These are phyloP conservation scores for Eutypa lata DNA, from an alignment of 2,329 filamentous ascomycete species.

Conservation along the genomic window DNA sequence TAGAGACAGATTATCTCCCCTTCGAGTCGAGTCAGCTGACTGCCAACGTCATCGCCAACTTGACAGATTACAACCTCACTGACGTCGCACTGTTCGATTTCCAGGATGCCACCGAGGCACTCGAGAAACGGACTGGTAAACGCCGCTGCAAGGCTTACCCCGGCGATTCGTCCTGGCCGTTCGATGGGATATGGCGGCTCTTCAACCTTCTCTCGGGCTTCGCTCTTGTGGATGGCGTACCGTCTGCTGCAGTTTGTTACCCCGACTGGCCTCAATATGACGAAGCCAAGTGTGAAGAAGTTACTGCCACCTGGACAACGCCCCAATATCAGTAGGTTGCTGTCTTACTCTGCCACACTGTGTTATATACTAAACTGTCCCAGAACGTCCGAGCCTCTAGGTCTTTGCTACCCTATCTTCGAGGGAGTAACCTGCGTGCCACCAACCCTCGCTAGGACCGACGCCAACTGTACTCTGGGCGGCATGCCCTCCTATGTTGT, in stretches of 20 bases:
- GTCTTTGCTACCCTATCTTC: slow-evolving; percentile 37
- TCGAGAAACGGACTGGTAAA: slow-evolving; percentile 5
- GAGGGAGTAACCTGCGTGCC: slow-evolving; percentile 24
- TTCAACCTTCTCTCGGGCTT: slow-evolving; percentile 25
- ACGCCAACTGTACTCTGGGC: slow-evolving; percentile 33
- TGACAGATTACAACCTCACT: slow-evolving; percentile 20
- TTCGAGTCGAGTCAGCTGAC: slow-evolving; percentile 16
- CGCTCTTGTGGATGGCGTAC: slow-evolving; percentile 29
- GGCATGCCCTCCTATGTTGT: slow-evolving; percentile 41
- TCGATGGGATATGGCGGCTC: slow-evolving; percentile 24
- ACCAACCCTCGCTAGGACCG: slow-evolving; percentile 17
- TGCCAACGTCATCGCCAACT: slow-evolving; percentile 19
- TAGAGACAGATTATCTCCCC: slow-evolving; percentile 10
- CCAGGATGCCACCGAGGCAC: slow-evolving; percentile 5
- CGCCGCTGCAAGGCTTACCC: slow-evolving; percentile 27
- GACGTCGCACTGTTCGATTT: slow-evolving; percentile 24
- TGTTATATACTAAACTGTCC: neutral
- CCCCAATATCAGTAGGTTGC: slow-evolving; percentile 20
- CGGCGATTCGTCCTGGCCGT: slow-evolving; percentile 26
- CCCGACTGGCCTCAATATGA: slow-evolving; percentile 24
- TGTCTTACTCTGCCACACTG: neutral
- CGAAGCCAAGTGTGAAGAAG: slow-evolving; percentile 21
- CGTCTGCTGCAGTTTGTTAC: slow-evolving; percentile 32
- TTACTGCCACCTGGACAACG: slow-evolving; percentile 26
- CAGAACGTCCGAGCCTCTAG: slow-evolving; percentile 23